These are phyloP conservation scores for Bruguiera parviflora DNA, from an alignment of 345 rosid species.

Conservation along the genomic window DNA sequence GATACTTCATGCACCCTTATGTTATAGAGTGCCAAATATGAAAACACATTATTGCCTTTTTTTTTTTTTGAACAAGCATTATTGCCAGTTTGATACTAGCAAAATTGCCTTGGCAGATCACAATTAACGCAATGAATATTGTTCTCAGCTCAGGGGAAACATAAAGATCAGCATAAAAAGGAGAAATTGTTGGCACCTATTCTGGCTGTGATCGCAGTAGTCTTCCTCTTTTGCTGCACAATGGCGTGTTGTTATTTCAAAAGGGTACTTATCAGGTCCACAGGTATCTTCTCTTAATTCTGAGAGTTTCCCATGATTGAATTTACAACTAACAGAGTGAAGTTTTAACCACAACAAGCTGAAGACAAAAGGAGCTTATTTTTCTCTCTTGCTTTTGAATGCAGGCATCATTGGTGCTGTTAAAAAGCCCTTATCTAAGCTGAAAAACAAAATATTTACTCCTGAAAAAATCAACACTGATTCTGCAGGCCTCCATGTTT, in stretches of 20 bases:
- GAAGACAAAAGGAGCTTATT: background rate
- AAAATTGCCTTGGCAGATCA: background rate
- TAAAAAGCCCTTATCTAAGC: background rate
- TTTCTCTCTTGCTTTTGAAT: background rate
- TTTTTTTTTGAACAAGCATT: no score
- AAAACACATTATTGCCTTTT: no score
- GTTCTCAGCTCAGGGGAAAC: slow-evolving; percentile 14
- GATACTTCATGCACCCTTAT: background rate
- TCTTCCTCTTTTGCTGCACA: background rate
- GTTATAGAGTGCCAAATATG: no score
- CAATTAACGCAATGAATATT: background rate
- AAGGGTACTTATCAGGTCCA: background rate
- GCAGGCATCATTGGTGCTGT: background rate
- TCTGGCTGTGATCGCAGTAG: background rate
- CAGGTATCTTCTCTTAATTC: slow-evolving; percentile 1
- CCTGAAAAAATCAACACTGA: slow-evolving; percentile 9
- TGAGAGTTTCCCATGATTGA: background rate
- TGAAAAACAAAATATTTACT: background rate
- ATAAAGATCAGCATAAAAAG: background rate
- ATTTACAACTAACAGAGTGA: no score
- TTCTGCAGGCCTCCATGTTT: slow-evolving; percentile 22
- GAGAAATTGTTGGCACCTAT: background rate
- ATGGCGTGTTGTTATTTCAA: background rate
- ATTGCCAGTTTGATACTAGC: no score
- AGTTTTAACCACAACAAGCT: background rate